Conservation (phyloP, 2,329 filamentous ascomycete species). For the Cercospora sp. region DNA sequence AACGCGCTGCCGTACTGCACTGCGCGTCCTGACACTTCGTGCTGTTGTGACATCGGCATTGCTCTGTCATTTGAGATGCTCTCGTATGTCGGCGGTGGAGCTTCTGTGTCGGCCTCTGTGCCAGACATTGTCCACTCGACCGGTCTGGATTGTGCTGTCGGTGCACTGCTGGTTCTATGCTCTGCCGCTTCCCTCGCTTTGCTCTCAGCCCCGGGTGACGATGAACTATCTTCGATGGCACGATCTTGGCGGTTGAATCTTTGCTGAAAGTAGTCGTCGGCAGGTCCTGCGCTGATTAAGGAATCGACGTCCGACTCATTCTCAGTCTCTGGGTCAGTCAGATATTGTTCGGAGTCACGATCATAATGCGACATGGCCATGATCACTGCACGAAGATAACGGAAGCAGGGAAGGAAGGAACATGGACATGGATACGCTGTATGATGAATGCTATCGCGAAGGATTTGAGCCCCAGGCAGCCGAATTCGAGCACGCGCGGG, state of each 20-base stretch:
- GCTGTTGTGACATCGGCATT: neutral
- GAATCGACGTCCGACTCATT: conserved; percentile 24
- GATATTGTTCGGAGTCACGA: conserved; percentile 16
- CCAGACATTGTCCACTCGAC: conserved; percentile 22
- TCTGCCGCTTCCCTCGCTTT: conserved; percentile 29
- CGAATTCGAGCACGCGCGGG: neutral
- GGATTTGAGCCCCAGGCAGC: conserved; percentile 11
- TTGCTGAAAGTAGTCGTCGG: conserved; percentile 32
- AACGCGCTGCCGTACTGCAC: conserved; percentile 2
- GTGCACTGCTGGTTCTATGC: conserved; percentile 6
- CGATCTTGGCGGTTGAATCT: conserved; percentile 23
- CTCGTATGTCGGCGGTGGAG: conserved; percentile 35
- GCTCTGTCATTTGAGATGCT: neutral
- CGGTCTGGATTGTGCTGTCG: conserved; percentile 22
- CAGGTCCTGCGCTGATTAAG: conserved; percentile 23
- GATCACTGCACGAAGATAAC: neutral
- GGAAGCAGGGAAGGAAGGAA: neutral
- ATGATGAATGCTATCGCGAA: neutral
- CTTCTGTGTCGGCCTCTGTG: conserved; percentile 18
- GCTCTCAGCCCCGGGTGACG: conserved; percentile 18
- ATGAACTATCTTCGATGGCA: conserved; percentile 26
- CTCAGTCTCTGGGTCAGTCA: conserved; percentile 21
- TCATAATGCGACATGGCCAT: conserved; percentile 16
- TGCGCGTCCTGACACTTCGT: neutral
- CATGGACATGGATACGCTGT: neutral